Evolutionary conservation across 1,139 yeast species (phyloP).

Genomic region (Geotrichum fermentans): DNA sequence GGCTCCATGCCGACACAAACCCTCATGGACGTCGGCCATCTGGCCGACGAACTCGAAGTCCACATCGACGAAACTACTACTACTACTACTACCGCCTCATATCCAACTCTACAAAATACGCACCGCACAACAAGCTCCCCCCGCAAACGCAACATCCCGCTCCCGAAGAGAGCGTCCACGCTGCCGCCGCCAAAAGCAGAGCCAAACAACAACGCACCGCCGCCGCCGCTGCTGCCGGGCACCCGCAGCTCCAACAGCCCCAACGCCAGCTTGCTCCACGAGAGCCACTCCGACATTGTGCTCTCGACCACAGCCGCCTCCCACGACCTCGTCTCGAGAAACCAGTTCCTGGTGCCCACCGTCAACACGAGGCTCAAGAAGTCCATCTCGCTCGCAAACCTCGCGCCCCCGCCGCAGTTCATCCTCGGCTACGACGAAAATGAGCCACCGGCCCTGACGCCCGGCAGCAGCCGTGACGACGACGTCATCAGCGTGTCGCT

Average conservation of each 20-base stretch:
- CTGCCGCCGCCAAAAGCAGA: neutral
- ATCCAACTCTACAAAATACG: neutral
- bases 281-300: neutral
- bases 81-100: too few species aligned
- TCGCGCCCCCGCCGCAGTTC: neutral
- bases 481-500: neutral
- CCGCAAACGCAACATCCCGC: neutral
- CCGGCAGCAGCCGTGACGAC: neutral
- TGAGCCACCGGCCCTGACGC: neutral
- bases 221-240: neutral
- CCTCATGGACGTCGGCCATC: neutral
- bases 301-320: neutral
- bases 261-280: neutral
- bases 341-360: too few species aligned
- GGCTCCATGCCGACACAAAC: too few species aligned
- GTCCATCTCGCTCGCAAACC: neutral
- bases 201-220: too few species aligned
- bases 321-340: too few species aligned
- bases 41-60: constrained; percentile 1
- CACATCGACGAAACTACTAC: constrained; percentile 1
- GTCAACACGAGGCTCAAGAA: neutral
- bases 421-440: neutral
- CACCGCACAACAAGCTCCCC: neutral
- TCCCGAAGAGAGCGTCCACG: neutral
- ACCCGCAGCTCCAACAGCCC: neutral